phyloP scores from a whole-genome alignment of 2,329 filamentous ascomycete species.

The Kalmusia sp. region DNA sequence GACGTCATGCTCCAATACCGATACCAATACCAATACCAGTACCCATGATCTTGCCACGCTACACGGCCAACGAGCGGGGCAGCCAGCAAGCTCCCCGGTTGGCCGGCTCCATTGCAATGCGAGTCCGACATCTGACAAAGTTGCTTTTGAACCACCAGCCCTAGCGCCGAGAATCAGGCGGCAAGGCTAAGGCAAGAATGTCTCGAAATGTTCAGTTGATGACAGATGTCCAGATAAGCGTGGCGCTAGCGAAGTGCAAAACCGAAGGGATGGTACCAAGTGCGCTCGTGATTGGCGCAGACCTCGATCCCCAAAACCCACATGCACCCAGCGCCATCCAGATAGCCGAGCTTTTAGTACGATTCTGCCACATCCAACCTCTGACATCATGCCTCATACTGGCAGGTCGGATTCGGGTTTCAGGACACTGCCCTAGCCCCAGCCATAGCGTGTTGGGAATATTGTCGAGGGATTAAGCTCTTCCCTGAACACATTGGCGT shows the following conservation, averaged over 20 bases:
- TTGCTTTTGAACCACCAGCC: constrained; percentile 2
- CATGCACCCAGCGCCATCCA: constrained; percentile 11
- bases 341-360: constrained; percentile 21
- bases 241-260: constrained; percentile 14
- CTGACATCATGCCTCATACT: constrained; percentile 22
- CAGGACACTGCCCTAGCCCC: constrained; percentile 5
- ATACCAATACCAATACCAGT: too few relatives aligned
- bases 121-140: neutral
- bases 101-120: neutral
- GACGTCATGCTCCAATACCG: neutral
- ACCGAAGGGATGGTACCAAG: constrained; percentile 9
- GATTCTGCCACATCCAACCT: constrained; percentile 14
- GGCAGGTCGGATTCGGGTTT: constrained; percentile 5
- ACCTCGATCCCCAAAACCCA: constrained; percentile 9
- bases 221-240: constrained; percentile 21
- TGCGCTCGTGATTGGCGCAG: constrained; percentile 13
- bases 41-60: constrained; percentile 4
- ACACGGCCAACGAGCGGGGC: neutral
- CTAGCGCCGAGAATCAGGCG: constrained; percentile 8
- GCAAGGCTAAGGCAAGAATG: constrained; percentile 13
- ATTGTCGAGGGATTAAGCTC: constrained; percentile 48
- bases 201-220: constrained; percentile 3
- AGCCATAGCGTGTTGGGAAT: constrained; percentile 44
- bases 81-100: neutral
- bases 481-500: constrained; percentile 50